Evolutionary conservation across 1,284 basidiomycete species (phyloP).

Genomic region (Grifola frondosa): DNA sequence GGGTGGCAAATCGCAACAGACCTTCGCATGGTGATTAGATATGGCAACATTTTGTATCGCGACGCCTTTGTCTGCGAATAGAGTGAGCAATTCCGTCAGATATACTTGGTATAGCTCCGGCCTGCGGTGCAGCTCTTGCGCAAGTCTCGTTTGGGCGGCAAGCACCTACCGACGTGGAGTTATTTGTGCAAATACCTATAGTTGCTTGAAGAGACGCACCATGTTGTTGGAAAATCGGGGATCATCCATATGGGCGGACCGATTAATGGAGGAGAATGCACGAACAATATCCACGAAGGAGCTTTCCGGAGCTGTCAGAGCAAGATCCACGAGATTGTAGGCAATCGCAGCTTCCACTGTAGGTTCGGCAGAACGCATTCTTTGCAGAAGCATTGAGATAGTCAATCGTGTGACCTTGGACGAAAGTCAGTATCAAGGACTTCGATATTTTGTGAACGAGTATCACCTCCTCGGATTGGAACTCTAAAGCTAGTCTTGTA

Average conservation of each 20-base stretch:
- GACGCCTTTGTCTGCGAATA: constrained; percentile 92
- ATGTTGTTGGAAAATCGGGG: constrained; percentile 85
- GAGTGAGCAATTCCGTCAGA: constrained; percentile 80
- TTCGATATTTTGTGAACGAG: background rate
- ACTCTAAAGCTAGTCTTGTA: constrained; percentile 80
- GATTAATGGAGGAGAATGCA: constrained; percentile 84
- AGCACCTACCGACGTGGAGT: constrained; percentile 67
- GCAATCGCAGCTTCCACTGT: constrained; percentile 89
- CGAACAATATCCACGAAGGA: constrained; percentile 86
- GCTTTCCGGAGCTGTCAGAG: constrained; percentile 73
- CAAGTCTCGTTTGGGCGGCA: constrained; percentile 86
- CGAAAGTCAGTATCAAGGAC: background rate
- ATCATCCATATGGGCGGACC: constrained; percentile 82
- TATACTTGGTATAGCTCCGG: constrained; percentile 80
- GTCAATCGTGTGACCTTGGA: constrained; percentile 78
- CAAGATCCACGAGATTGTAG: constrained; percentile 88
- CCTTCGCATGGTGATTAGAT: constrained; percentile 64
- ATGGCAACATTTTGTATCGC: constrained; percentile 83
- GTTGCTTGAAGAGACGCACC: constrained; percentile 37
- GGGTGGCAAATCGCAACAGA: constrained; percentile 26
- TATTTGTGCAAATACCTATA: too few relatives aligned
- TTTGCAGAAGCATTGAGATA: constrained; percentile 90
- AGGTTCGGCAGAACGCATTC: constrained; percentile 81
- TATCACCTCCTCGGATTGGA: constrained; percentile 73
- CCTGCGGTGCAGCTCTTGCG: constrained; percentile 70